phyloP scores from a whole-genome alignment of 208 protist genomes.

The Entamoeba dispar region DNA sequence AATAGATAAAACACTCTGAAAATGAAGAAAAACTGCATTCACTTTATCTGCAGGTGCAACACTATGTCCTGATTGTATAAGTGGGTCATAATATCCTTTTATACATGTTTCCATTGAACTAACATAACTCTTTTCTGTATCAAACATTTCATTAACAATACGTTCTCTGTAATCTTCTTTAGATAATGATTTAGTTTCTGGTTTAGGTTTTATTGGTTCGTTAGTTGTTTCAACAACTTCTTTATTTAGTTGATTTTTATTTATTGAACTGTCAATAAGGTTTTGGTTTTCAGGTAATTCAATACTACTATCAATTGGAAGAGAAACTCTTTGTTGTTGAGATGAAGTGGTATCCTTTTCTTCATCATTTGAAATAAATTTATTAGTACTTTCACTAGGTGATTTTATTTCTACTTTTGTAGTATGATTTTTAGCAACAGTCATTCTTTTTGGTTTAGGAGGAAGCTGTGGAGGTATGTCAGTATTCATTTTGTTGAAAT shows the following conservation, averaged over 20 bases:
- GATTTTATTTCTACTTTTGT: too few relatives aligned
- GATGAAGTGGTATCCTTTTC: neutral
- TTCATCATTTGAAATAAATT: too few relatives aligned
- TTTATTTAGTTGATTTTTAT: neutral
- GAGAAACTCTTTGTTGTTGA: neutral
- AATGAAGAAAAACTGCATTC: neutral
- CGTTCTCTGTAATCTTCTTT: neutral
- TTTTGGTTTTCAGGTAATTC: neutral
- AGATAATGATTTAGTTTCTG: neutral
- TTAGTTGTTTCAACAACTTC: neutral
- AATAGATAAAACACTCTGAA: neutral
- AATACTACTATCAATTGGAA: neutral
- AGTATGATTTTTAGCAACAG: neutral
- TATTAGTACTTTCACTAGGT: too few relatives aligned
- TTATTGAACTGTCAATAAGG: neutral
- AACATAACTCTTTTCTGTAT: neutral
- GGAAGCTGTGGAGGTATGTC: neutral
- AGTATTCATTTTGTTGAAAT: neutral
- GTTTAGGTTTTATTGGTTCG: neutral
- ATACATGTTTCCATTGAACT: neutral
- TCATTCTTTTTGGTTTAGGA: neutral
- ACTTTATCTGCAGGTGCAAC: neutral
- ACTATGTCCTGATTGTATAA: neutral
- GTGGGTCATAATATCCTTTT: neutral
- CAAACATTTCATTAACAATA: neutral